Conservation (phyloP, 306 rosid species). For the Sicyos baderoa region DNA sequence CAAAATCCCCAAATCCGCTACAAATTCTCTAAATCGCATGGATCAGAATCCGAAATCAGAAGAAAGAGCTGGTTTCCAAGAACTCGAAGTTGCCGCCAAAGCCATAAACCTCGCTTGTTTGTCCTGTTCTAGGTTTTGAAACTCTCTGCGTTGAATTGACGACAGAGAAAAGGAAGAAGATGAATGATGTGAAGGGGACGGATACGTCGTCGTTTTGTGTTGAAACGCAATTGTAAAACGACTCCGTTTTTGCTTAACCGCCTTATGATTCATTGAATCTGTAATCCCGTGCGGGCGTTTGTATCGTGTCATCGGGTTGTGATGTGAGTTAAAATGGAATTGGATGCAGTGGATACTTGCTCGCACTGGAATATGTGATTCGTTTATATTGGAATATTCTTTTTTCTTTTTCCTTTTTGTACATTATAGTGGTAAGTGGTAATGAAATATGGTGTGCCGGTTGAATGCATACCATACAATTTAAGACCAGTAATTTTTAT, state of each 20-base stretch:
- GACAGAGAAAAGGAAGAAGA: not conserved
- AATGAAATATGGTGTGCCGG: not conserved
- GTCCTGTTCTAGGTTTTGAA: slow-evolving; percentile 13
- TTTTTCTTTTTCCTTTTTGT: no score
- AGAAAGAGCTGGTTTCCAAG: not conserved
- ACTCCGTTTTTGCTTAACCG: not conserved
- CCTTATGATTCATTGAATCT: not conserved
- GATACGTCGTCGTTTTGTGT: not conserved
- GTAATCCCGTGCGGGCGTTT: not conserved
- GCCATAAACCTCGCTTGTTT: not conserved
- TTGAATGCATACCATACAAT: not conserved
- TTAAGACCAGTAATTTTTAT: no score
- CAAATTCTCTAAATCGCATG: not conserved
- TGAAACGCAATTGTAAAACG: not conserved
- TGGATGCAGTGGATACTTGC: not conserved
- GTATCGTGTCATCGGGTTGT: not conserved
- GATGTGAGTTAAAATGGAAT: not conserved
- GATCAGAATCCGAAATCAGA: not conserved
- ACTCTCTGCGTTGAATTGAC: not conserved
- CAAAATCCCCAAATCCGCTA: not conserved
- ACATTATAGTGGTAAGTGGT: not conserved
- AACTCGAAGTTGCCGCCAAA: slow-evolving; percentile 1
- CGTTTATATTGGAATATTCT: not conserved
- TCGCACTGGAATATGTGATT: slow-evolving; percentile 10
- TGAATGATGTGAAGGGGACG: not conserved